Base-by-base conservation (phyloP, 495 filamentous ascomycete species). In the Penicillium nucicola region DNA sequence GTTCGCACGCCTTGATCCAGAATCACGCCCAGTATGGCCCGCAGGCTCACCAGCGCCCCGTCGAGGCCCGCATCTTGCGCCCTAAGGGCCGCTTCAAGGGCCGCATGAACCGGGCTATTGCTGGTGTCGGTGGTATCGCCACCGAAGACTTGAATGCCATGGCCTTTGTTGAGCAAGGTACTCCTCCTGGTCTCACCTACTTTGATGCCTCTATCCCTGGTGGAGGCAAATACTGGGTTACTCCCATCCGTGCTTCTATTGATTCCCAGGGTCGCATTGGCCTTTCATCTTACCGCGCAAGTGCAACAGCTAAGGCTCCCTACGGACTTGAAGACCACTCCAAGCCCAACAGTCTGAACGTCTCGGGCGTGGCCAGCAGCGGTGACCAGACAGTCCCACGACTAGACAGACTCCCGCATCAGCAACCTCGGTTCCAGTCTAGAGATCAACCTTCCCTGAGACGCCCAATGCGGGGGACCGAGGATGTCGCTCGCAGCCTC, bases 1-100 rank as follows among this genome's bases (percentile, higher is more conserved):
- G 91, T 47, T 86, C 88, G 13, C 67, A 78, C 30, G 76, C 84
- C 18, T 77, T 84, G 61, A 64, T 88, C 36, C 75, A 82, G 42
- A 95, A 96, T 65, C 91, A 97, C 61, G 86, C 93, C 0, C 50
- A 82, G n/a, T 83, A 85, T 58, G 93, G 93, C 3, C 92, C 90
- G 7, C 87, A 89, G 61, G 69, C 71, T 12, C 56, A 72, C 31
- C 77, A 80, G 50, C 57, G 82, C 8, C 81, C 89, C 0, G 77
- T 93, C 3, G 68, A 81, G 61, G 87, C 86, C 3, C 81, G 93
- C 48, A 75, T 95, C 25, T 48, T 96, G 50, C 61, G 65, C 20
- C 66, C 67, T 1, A 77, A 69, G 67, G 69, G 69, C 42, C 52
- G 61, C 37, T 70, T 71, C 54, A 69, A 62, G 59, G 61, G 65